A percentile compares a stretch with the other conserved stretches of the same genome.
Conservation (phyloP, 1,284 basidiomycete species). For the Cutaneotrichosporon dermatis region DNA sequence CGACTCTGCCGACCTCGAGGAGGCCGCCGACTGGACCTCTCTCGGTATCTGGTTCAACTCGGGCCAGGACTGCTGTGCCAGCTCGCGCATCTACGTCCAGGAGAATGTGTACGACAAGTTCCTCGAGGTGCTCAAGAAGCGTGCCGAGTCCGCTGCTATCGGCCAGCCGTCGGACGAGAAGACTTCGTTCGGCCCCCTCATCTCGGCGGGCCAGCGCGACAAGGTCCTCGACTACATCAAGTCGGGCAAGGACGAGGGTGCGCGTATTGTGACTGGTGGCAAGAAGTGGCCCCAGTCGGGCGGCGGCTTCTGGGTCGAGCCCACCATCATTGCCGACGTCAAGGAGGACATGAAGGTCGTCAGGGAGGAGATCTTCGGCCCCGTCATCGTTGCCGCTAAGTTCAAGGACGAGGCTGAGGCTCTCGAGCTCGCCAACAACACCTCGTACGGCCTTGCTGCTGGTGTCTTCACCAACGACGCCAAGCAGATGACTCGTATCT, state of each 20-base stretch:
- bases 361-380: constrained; percentile 51
- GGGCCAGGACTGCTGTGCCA: constrained; percentile 47
- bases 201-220: constrained; percentile 80
- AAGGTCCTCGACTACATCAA: constrained; percentile 87
- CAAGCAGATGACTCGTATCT: constrained; percentile 77
- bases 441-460: constrained; percentile 78
- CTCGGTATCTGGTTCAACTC: constrained; percentile 40
- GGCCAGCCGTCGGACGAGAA: constrained; percentile 68
- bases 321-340: constrained; percentile 47
- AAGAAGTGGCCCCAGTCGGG: constrained; percentile 45
- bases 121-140: constrained; percentile 61
- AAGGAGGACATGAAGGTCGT: constrained; percentile 36
- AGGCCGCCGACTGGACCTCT: constrained; percentile 60
- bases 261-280: constrained; percentile 74
- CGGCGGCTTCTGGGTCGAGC: constrained; percentile 46
- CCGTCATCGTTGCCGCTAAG: constrained; percentile 47
- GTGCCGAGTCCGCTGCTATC: constrained; percentile 65
- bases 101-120: constrained; percentile 77
- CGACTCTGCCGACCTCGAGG: constrained; percentile 57
- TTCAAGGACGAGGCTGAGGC: constrained; percentile 49
- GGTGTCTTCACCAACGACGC: constrained; percentile 82
- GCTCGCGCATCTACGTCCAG: constrained; percentile 62
- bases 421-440: constrained; percentile 73
- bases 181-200: constrained; percentile 72
- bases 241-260: constrained; percentile 76